phyloP scores from a whole-genome alignment of 1,284 basidiomycete species.

The Puccinia hordei region DNA sequence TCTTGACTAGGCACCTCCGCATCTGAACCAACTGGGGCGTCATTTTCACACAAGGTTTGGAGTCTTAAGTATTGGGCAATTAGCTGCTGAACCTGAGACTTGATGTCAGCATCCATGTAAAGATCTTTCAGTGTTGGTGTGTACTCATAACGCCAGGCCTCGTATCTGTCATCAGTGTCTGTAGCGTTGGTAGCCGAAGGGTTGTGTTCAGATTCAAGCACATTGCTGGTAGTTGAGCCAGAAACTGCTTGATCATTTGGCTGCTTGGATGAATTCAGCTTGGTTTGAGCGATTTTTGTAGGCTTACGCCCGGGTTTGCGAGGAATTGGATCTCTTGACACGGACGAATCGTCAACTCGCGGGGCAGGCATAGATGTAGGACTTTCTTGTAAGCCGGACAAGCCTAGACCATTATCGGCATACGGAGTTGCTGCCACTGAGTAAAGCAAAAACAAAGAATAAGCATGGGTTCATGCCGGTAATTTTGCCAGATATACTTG shows the following conservation, averaged over 20 bases:
- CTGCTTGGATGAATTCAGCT: slow-evolving; percentile 10
- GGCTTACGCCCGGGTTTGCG: slow-evolving; percentile 45
- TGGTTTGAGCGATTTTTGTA: slow-evolving; percentile 35
- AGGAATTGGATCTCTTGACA: slow-evolving; percentile 17
- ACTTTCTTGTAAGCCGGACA: slow-evolving; percentile 44
- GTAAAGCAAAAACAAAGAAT: not conserved
- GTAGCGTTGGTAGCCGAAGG: not conserved
- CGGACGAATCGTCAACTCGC: slow-evolving; percentile 6
- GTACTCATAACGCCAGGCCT: slow-evolving; percentile 57
- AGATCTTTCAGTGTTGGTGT: slow-evolving; percentile 53
- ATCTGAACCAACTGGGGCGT: not conserved
- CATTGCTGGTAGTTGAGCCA: not conserved
- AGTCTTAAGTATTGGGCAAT: slow-evolving; percentile 15
- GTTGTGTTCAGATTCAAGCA: slow-evolving; percentile 19
- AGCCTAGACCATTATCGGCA: slow-evolving; percentile 33
- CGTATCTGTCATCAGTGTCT: slow-evolving; percentile 54
- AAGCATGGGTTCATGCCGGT: not conserved
- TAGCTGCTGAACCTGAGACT: slow-evolving; percentile 32
- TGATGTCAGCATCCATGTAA: slow-evolving; percentile 41
- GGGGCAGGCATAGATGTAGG: not conserved
- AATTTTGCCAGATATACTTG: not conserved
- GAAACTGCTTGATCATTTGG: slow-evolving; percentile 17
- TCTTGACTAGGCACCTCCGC: slow-evolving; percentile 5
- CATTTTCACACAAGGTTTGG: slow-evolving; percentile 1
- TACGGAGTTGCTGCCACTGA: slow-evolving; percentile 7